Conservation (phyloP, 768 basidiomycete genomes). For the Termitomyces sp. region DNA sequence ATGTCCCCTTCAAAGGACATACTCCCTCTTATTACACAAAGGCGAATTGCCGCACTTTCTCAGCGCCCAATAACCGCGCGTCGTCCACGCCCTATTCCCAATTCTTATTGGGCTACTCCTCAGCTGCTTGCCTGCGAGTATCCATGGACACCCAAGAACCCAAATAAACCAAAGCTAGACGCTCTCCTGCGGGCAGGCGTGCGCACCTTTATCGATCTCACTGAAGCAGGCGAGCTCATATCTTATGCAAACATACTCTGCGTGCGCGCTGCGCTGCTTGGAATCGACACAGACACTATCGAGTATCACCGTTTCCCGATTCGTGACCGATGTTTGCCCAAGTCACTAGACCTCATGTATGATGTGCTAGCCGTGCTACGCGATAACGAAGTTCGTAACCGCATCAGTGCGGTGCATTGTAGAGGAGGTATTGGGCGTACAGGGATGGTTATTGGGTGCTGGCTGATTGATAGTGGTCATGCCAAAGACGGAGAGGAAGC, state of each 20-base stretch:
- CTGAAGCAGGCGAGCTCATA: conserved; percentile 71
- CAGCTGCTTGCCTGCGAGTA: conserved; percentile 77
- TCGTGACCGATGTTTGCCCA: conserved; percentile 64
- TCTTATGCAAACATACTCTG: conserved; percentile 57
- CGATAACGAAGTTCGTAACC: conserved; percentile 53
- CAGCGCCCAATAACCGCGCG: conserved; percentile 18
- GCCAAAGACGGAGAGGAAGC: conserved; percentile 64
- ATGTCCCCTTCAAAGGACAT: conserved; percentile 12
- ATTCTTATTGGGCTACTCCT: conserved; percentile 80
- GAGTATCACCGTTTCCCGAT: conserved; percentile 81
- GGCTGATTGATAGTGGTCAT: conserved; percentile 64
- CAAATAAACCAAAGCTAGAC: conserved; percentile 64
- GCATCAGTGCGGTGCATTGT: conserved; percentile 73
- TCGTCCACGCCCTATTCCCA: conserved; percentile 62
- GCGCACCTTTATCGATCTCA: conserved; percentile 80
- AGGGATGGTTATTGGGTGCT: conserved; percentile 62
- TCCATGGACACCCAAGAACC: conserved; percentile 62
- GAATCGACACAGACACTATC: conserved; percentile 49
- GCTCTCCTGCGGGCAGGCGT: conserved; percentile 67
- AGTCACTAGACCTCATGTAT: conserved; percentile 53
- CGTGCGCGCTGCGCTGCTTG: conserved; percentile 46
- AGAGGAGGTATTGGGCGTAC: conserved; percentile 75
- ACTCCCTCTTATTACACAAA: conserved; percentile 7
- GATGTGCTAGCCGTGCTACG: conserved; percentile 52
- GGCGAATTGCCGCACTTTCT: conserved; percentile 15